Percentiles rank a stretch among this genome's conserved stretches.
These are phyloP conservation scores for Paracoccidioides lutzii DNA, from an alignment of 2,329 filamentous ascomycete genomes.

Conservation along the genomic window DNA sequence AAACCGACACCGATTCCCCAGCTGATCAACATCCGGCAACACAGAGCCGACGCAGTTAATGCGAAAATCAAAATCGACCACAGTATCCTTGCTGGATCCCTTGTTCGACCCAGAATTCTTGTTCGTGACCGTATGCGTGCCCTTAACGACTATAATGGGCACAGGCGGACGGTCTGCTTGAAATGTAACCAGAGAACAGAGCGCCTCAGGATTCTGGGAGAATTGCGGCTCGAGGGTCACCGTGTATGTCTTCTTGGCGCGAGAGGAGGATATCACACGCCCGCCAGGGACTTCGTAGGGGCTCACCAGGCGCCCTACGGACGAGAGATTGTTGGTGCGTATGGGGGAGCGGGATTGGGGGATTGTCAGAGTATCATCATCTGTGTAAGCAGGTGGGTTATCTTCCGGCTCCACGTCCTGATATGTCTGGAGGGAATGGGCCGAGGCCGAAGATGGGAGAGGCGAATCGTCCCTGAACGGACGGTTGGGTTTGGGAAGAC, in stretches of 20 bases:
- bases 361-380: background rate
- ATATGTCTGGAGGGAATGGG: slow-evolving; percentile 5
- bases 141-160: slow-evolving; percentile 41
- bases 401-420: slow-evolving; percentile 3
- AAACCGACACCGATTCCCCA: slow-evolving; percentile 1
- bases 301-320: background rate
- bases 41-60: slow-evolving; percentile 16
- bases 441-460: slow-evolving; percentile 2
- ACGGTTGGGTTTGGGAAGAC: background rate
- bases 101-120: slow-evolving; percentile 10
- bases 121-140: slow-evolving; percentile 38
- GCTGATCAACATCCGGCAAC: slow-evolving; percentile 6
- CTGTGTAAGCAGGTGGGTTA: slow-evolving; percentile 8
- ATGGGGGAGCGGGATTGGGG: background rate
- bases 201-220: slow-evolving; percentile 32
- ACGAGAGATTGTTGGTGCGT: background rate
- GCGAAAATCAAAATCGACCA: slow-evolving; percentile 21
- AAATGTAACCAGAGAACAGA: slow-evolving; percentile 34
- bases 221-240: slow-evolving; percentile 32
- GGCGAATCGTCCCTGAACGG: slow-evolving; percentile 6
- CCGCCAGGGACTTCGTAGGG: slow-evolving; percentile 3
- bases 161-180: slow-evolving; percentile 41
- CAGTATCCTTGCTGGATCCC: slow-evolving; percentile 7
- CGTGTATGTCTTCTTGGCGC: slow-evolving; percentile 6
- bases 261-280: slow-evolving; percentile 1